phyloP scores from a whole-genome alignment of 2,329 filamentous ascomycete genomes.

The Endoconidiophora polonica region DNA sequence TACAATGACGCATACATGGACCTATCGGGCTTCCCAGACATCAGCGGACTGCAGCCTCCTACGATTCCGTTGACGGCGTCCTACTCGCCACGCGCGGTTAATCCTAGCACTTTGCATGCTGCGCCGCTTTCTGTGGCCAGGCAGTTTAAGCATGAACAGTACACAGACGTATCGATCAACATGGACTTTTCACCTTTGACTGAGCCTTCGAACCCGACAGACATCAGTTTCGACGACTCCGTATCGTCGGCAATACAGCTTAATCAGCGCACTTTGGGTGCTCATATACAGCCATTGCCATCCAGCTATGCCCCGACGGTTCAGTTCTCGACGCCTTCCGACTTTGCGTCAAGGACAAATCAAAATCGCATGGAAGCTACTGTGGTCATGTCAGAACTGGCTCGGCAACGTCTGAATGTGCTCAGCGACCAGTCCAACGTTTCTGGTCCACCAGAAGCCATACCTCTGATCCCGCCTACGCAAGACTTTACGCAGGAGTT shows the following conservation, averaged over 20 bases:
- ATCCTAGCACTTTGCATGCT: no score
- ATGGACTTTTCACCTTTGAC: no score
- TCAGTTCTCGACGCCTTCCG: neutral
- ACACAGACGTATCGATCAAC: neutral
- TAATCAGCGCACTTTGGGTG: neutral
- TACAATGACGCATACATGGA: slow-evolving; percentile 1
- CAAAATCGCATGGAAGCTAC: neutral
- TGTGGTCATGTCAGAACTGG: neutral
- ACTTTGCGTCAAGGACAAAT: neutral
- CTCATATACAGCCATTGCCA: neutral
- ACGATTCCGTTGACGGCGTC: slow-evolving; percentile 2
- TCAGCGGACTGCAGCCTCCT: neutral
- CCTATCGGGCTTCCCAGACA: neutral
- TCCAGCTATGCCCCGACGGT: slow-evolving; percentile 2
- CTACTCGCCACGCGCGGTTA: neutral
- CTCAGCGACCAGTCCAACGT: no score
- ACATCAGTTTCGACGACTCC: neutral
- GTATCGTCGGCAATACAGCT: neutral
- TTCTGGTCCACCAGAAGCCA: no score
- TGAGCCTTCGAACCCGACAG: neutral
- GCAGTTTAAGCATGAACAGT: neutral
- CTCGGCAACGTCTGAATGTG: no score
- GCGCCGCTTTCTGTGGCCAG: neutral
- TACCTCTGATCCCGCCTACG: neutral
- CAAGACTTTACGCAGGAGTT: neutral